Evolutionary conservation across 139 green algal genomes (phyloP), one percentile per base, ranked within the genome.

Genomic region (Spirogloea muscicola): DNA sequence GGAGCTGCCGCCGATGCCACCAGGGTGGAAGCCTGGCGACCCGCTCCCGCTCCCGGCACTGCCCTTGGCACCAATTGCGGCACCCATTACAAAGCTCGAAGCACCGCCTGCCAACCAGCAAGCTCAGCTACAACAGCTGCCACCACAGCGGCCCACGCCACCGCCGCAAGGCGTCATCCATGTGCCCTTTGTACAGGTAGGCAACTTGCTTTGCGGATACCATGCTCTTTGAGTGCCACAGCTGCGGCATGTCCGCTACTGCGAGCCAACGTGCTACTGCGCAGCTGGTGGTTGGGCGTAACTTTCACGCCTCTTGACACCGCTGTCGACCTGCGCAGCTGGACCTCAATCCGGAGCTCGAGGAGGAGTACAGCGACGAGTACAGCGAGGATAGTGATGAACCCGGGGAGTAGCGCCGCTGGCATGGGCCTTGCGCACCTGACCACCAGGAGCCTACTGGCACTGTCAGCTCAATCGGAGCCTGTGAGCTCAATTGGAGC

Each of bases 291-390:
- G n/a, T n/a, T n/a, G n/a, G n/a, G n/a, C n/a, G n/a, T n/a, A n/a
- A n/a, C n/a, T n/a, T n/a, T n/a, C n/a, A n/a, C n/a, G n/a, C n/a
- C n/a, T n/a, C n/a, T n/a, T n/a, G n/a, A n/a, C n/a, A n/a, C n/a
- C n/a, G n/a, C n/a, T n/a, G n/a, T n/a, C n/a, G n/a, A n/a, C n/a
- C n/a, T n/a, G n/a, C n/a, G 38, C 60, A 70, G 60, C 37, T 70
- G 7, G 60, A 70, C 9, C 9, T 70, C 5, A 70, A 70, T 67
- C 60, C 60, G 44, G 60, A 70, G 6, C 41, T 70, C 6, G 37
- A 57, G 42, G 60, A 70, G 7, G 34, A 31, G 37, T 43, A 70
- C 44, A 70, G 60, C 60, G 60, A 70, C 42, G 40, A 70, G 46
- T 55, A 31, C 21, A 21, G 21, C 21, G 46, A 55, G 21, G 46